A percentile compares a stretch with the other conserved stretches of the same genome.
These are phyloP conservation scores for Cercospora sp. DNA, from an alignment of 2,329 filamentous ascomycete species.

Conservation along the genomic window DNA sequence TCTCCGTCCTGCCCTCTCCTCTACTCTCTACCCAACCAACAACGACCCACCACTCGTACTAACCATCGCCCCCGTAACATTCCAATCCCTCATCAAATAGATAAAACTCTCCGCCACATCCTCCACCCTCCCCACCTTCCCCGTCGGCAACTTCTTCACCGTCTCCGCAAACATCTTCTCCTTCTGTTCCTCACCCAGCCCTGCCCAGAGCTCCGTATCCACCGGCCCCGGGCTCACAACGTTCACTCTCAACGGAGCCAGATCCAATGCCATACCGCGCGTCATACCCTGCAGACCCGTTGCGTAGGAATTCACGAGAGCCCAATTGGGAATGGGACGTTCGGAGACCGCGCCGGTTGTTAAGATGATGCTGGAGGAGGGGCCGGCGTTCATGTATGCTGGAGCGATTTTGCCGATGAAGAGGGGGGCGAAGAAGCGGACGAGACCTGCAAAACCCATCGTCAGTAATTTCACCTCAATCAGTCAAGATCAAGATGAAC, in stretches of 20 bases:
- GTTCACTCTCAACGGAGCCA: conserved; percentile 66
- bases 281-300: conserved; percentile 56
- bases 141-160: conserved; percentile 37
- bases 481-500: not conserved
- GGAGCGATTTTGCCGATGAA: conserved; percentile 55
- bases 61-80: conserved; percentile 48
- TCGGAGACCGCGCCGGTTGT: conserved; percentile 57
- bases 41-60: conserved; percentile 38
- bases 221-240: conserved; percentile 58
- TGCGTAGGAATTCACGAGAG: conserved; percentile 50
- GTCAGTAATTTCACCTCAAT: not conserved
- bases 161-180: conserved; percentile 31
- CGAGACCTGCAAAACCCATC: conserved; percentile 39
- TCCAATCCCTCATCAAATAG: conserved; percentile 50
- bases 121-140: conserved; percentile 42
- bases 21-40: conserved; percentile 26
- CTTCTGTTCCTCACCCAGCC: conserved; percentile 34
- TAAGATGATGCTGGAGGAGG: conserved; percentile 54
- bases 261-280: conserved; percentile 60
- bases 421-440: conserved; percentile 55
- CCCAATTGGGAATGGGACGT: conserved; percentile 55
- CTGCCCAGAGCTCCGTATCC: conserved; percentile 47
- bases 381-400: conserved; percentile 46
- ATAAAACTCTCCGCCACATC: conserved; percentile 52
- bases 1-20: no score